A percentile compares a stretch with the other conserved stretches of the same genome.
Conservation (phyloP, 2,329 filamentous ascomycete genomes). For the Corniculantispora saksenae region DNA sequence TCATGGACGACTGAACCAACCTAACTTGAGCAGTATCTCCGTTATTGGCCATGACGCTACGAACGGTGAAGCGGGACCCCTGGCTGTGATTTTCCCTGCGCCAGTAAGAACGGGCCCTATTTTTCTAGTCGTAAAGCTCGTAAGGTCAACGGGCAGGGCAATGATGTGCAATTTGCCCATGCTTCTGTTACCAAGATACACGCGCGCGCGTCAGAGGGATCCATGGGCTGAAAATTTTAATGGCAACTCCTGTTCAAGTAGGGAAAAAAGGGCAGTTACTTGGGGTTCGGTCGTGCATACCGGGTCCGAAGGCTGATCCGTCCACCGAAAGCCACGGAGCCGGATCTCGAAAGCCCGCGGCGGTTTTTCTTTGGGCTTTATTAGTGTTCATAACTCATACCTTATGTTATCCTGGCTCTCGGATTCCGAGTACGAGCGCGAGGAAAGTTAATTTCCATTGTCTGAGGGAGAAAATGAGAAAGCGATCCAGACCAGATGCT, state of each 20-base stretch:
- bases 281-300: constrained; percentile 1
- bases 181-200: not conserved
- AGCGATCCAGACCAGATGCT: not conserved
- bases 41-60: constrained; percentile 5
- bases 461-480: not conserved
- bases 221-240: not conserved
- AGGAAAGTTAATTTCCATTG: not conserved
- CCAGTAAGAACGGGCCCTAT: not conserved
- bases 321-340: constrained; percentile 2
- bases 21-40: constrained; percentile 9
- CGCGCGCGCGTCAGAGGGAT: not conserved
- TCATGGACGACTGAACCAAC: not conserved
- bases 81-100: not conserved
- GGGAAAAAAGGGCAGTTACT: not conserved
- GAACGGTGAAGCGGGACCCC: not conserved
- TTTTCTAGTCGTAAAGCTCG: not conserved
- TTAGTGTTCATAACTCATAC: no score
- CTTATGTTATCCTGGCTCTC: not conserved
- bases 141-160: not conserved
- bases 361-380: not conserved
- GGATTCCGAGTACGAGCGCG: not conserved
- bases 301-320: constrained; percentile 5
- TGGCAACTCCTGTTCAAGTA: not conserved
- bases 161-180: not conserved
- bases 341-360: constrained; percentile 6